Evolutionary conservation across 2,329 filamentous ascomycete genomes (phyloP).

Genomic region (Blastomyces emzantsi): DNA sequence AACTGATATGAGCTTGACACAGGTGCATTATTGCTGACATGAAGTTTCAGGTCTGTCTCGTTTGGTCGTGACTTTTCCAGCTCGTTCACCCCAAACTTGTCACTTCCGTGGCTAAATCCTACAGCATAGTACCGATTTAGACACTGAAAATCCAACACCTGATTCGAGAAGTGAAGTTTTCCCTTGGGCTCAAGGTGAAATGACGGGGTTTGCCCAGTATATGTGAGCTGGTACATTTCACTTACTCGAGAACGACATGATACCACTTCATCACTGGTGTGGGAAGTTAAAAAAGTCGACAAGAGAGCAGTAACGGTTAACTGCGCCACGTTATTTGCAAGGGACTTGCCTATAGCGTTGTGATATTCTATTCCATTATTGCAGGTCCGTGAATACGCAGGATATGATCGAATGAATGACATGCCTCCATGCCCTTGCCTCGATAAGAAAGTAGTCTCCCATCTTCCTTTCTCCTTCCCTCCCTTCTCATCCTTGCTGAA

Average conservation of each 20-base stretch:
- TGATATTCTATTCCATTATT: background rate
- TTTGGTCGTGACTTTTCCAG: background rate
- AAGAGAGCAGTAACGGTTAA: background rate
- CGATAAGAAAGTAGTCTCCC: background rate
- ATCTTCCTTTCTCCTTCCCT: background rate
- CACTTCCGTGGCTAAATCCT: too few relatives aligned
- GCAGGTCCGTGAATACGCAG: background rate
- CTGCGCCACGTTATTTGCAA: background rate
- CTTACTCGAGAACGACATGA: background rate
- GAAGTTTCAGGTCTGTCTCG: background rate
- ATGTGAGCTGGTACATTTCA: background rate
- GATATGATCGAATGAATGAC: background rate
- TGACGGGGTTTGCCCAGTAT: background rate
- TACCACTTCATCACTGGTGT: background rate
- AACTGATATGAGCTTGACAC: background rate
- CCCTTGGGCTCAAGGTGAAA: background rate
- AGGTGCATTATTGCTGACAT: background rate
- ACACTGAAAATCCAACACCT: too few relatives aligned
- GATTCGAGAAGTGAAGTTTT: background rate
- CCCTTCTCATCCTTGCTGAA: background rate
- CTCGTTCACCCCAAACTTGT: too few relatives aligned
- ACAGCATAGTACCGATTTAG: too few relatives aligned
- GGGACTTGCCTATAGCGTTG: background rate
- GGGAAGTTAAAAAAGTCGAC: background rate
- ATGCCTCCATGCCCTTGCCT: background rate